Base-by-base conservation (phyloP, 176 grass and related monocot genomes). In the Aegilops bicornis region DNA sequence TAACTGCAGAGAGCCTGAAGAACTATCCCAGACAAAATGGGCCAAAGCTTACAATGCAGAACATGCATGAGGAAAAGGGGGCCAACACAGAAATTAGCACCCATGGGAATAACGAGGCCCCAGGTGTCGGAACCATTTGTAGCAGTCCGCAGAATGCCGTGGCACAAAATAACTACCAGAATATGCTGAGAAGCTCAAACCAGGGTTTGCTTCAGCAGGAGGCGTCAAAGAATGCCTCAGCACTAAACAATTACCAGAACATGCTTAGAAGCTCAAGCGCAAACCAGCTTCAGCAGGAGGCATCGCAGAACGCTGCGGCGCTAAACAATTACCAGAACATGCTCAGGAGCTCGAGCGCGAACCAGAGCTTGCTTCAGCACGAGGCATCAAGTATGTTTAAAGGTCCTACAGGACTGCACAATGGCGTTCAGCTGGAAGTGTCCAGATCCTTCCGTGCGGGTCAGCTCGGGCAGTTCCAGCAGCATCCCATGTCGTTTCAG, bases 1-100 rank as follows among this genome's bases (percentile, higher is more conserved):
- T 56, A 71, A n/a, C 61, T 91, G 61, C 91, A 95, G 95, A 95
- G 83, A 86, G 89, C 83, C 80, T 98, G 78, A 95, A 93, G 84
- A 93, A 84, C 86, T 98, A 95, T 87, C 33, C 91, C 12, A 87
- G 79, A 42, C 83, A 85, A 67, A 89, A 69, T 17, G 63, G 75
- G 5, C 3, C 69, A n/a, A 90, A 89, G 69, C 76, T 87, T 69
- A 80, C 82, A 48, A 80, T 86, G 48, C 90, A 95, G 40, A 93
- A 90, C 62, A 67, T 94, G 87, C 60, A 83, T 16, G 92, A 91
- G 25, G 8, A 36, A 64, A 93, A 91, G 82, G 83, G 86, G 47
- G 59, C 88, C 36, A 84, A 90, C 36, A 73, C 81, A 60, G 90
- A 87, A 76, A 60, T 87, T 36, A 91, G 45, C 37, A 74, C 66